Conservation (phyloP, 2,329 filamentous ascomycete genomes). For the Cercospora brassicicola region DNA sequence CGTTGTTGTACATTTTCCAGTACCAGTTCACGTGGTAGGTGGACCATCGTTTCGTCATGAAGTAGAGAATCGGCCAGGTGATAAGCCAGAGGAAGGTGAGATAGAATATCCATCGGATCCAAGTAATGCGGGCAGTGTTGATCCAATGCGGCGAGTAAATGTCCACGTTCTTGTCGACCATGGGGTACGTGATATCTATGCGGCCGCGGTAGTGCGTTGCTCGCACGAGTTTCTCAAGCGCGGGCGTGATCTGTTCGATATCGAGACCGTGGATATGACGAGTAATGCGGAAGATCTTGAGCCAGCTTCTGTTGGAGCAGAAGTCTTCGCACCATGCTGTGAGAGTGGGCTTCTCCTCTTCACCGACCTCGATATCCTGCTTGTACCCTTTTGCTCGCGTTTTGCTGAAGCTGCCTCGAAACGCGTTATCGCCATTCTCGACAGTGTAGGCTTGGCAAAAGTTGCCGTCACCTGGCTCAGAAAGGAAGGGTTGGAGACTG, state of each 20-base stretch:
- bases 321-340: slow-evolving; percentile 69
- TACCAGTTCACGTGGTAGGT: slow-evolving; percentile 66
- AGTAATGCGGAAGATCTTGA: slow-evolving; percentile 54
- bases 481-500: slow-evolving; percentile 26
- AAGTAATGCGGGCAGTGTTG: slow-evolving; percentile 67
- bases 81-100: slow-evolving; percentile 68
- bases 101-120: slow-evolving; percentile 66
- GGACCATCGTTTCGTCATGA: slow-evolving; percentile 67
- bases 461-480: slow-evolving; percentile 11
- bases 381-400: slow-evolving; percentile 51
- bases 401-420: slow-evolving; percentile 64
- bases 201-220: slow-evolving; percentile 67
- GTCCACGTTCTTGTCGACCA: slow-evolving; percentile 57
- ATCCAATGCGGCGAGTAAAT: slow-evolving; percentile 63
- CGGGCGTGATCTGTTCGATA: slow-evolving; percentile 52
- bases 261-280: slow-evolving; percentile 62
- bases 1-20: slow-evolving; percentile 41
- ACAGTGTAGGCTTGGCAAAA: slow-evolving; percentile 47
- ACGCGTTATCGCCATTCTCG: slow-evolving; percentile 60
- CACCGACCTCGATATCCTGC: slow-evolving; percentile 50
- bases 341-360: slow-evolving; percentile 43
- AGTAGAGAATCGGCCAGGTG: slow-evolving; percentile 68
- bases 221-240: slow-evolving; percentile 59
- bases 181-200: slow-evolving; percentile 60
- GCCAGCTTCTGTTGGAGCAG: slow-evolving; percentile 57